Evolutionary conservation across 305 asterid genomes (phyloP).

Genomic region (Stenogyne calaminthoides): DNA sequence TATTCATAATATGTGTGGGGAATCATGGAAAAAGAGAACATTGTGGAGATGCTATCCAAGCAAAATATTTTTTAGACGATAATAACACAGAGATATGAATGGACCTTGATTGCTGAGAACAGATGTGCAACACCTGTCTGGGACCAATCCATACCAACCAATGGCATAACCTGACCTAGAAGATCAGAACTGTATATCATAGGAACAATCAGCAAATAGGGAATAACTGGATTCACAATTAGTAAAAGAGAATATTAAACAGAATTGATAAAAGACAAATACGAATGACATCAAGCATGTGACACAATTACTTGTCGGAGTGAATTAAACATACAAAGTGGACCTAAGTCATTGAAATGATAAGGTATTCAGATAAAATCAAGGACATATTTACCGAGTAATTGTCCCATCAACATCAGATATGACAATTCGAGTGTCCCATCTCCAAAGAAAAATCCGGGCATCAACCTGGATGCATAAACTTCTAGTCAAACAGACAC

Average conservation of each 20-base stretch:
- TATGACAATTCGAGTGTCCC: constrained; percentile 84
- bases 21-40: too few relatives aligned
- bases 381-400: constrained; percentile 60
- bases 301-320: constrained; percentile 6
- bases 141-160: constrained; percentile 97
- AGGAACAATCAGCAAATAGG: constrained; percentile 27
- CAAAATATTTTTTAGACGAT: not conserved
- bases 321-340: not conserved
- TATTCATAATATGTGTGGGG: not conserved
- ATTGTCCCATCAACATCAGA: constrained; percentile 99
- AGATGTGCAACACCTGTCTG: constrained; percentile 93
- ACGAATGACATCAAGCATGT: constrained; percentile 12
- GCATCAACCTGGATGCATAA: constrained; percentile 75
- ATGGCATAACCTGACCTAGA: constrained; percentile 97
- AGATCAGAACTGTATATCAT: constrained; percentile 77
- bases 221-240: constrained; percentile 4
- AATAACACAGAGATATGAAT: constrained; percentile 16
- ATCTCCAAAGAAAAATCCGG: constrained; percentile 85
- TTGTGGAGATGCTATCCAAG: too few relatives aligned
- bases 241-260: not conserved
- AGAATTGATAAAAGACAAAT: constrained; percentile 1
- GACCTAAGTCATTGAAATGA: constrained; percentile 7
- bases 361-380: not conserved
- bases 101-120: constrained; percentile 94
- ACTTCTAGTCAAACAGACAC: constrained; percentile 23